These are phyloP conservation scores for Nicotiana tabacum DNA, from an alignment of 257 asterid species.

Conservation along the genomic window DNA sequence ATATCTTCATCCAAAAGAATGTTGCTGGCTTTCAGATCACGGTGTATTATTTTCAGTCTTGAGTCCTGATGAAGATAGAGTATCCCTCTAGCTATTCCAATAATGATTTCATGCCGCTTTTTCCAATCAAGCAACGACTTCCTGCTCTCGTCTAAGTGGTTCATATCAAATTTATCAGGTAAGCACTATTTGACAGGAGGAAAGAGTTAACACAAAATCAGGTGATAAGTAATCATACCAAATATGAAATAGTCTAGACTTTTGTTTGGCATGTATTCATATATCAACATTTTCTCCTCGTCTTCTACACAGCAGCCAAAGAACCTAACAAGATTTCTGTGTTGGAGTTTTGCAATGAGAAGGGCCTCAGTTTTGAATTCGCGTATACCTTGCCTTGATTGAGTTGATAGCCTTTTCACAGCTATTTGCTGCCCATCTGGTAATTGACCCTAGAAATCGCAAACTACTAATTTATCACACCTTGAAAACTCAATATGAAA, in stretches of 20 bases:
- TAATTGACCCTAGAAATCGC: slow-evolving; percentile 18
- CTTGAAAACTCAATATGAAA: not conserved
- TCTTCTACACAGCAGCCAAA: slow-evolving; percentile 26
- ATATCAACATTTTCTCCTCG: slow-evolving; percentile 30
- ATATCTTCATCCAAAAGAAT: slow-evolving; percentile 20
- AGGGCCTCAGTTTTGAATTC: slow-evolving; percentile 34
- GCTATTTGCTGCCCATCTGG: slow-evolving; percentile 22
- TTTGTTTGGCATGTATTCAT: slow-evolving; percentile 32
- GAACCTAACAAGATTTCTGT: slow-evolving; percentile 32
- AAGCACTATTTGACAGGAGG: not conserved
- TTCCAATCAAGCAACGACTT: slow-evolving; percentile 7
- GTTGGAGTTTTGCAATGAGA: slow-evolving; percentile 29
- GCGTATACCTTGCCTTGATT: slow-evolving; percentile 23
- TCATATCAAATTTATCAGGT: not conserved
- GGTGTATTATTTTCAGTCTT: slow-evolving; percentile 11
- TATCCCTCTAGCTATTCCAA: slow-evolving; percentile 21
- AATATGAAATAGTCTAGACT: slow-evolving; percentile 30
- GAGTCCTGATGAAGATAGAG: slow-evolving; percentile 22
- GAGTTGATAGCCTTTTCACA: slow-evolving; percentile 24
- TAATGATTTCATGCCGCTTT: slow-evolving; percentile 3
- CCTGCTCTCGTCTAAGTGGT: not conserved
- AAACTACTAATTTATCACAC: not conserved
- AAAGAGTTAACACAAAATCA: not conserved
- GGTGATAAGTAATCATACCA: slow-evolving; percentile 13
- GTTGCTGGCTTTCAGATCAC: slow-evolving; percentile 20